These are phyloP conservation scores for Globisporangium solare DNA, from an alignment of 352 stramenopile genomes.

Conservation along the genomic window DNA sequence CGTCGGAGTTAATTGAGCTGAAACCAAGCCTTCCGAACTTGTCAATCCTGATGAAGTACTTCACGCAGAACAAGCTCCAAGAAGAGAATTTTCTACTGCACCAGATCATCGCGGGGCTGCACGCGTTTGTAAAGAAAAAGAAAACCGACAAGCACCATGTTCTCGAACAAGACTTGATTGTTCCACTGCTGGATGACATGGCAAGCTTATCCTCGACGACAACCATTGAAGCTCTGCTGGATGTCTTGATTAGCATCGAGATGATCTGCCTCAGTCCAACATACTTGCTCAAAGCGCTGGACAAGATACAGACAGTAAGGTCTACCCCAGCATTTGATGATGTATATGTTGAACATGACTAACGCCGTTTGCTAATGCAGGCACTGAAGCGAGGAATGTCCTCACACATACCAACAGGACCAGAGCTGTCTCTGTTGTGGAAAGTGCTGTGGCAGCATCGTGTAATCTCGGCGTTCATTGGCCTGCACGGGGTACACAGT, in stretches of 20 bases:
- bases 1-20: slow-evolving; percentile 57
- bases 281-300: slow-evolving; percentile 58
- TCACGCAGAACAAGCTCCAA: slow-evolving; percentile 82
- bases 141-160: slow-evolving; percentile 25
- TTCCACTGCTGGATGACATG: slow-evolving; percentile 62
- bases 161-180: slow-evolving; percentile 46
- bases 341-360: too few relatives aligned
- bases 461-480: slow-evolving; percentile 56
- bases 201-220: slow-evolving; percentile 51
- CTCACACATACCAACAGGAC: slow-evolving; percentile 47
- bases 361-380: slow-evolving; percentile 19
- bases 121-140: slow-evolving; percentile 72
- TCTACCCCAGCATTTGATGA: background rate
- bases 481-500: slow-evolving; percentile 46
- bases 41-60: slow-evolving; percentile 77
- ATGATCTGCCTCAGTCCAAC: slow-evolving; percentile 51
- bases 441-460: slow-evolving; percentile 63
- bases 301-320: slow-evolving; percentile 57
- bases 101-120: slow-evolving; percentile 67
- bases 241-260: slow-evolving; percentile 57
- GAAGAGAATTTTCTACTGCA: slow-evolving; percentile 85
- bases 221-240: slow-evolving; percentile 65
- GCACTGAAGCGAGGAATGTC: slow-evolving; percentile 50
- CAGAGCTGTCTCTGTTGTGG: slow-evolving; percentile 60
- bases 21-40: slow-evolving; percentile 47